These are phyloP conservation scores for Chloris gayana DNA, from an alignment of 176 grass and related monocot genomes.

Conservation along the genomic window DNA sequence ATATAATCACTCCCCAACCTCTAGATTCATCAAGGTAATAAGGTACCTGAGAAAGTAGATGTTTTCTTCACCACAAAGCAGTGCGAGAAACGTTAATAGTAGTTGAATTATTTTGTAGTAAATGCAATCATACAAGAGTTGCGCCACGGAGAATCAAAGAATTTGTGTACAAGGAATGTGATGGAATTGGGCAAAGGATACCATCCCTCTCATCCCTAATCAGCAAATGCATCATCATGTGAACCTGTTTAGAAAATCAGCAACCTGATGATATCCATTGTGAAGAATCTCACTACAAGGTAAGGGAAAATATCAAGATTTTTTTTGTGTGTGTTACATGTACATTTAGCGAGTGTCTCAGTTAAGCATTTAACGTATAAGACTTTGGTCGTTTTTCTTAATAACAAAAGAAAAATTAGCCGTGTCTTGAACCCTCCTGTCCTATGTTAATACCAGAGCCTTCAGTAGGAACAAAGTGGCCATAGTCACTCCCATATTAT, in stretches of 20 bases:
- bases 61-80: not conserved
- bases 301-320: not conserved
- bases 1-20: constrained; percentile 65
- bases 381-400: no score
- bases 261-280: constrained; percentile 8
- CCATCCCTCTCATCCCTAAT: constrained; percentile 68
- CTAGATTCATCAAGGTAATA: constrained; percentile 68
- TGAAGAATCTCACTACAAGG: not conserved
- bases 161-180: constrained; percentile 68
- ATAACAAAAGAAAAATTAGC: not conserved
- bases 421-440: not conserved
- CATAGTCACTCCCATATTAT: not conserved
- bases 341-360: not conserved
- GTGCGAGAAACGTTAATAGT: not conserved
- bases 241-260: constrained; percentile 52
- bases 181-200: constrained; percentile 79
- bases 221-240: constrained; percentile 79
- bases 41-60: constrained; percentile 57
- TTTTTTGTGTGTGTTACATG: not conserved
- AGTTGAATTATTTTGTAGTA: constrained; percentile 6
- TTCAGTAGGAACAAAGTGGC: not conserved
- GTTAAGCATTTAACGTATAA: not conserved
- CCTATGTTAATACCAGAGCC: not conserved
- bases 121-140: constrained; percentile 49
- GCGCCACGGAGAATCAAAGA: constrained; percentile 59